These are phyloP conservation scores for Podospora pseudopauciseta DNA, from an alignment of 495 filamentous ascomycete species.

Conservation along the genomic window DNA sequence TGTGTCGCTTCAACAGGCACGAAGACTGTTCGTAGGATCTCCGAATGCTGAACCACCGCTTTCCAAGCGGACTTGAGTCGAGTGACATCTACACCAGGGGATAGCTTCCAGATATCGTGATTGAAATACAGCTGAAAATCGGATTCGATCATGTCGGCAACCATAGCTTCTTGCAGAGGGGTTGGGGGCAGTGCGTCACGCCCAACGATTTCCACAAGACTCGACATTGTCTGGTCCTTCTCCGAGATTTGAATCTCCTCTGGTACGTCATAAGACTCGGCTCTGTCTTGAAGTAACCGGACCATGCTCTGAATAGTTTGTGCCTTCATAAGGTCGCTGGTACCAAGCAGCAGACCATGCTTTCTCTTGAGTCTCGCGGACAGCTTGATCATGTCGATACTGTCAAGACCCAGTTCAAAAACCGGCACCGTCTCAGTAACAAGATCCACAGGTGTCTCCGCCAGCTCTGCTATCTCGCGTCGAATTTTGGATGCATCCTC, in stretches of 20 bases:
- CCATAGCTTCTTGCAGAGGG: slow-evolving; percentile 78
- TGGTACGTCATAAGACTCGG: neutral
- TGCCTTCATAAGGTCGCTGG: slow-evolving; percentile 66
- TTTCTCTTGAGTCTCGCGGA: slow-evolving; percentile 58
- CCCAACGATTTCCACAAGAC: neutral
- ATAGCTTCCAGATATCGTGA: slow-evolving; percentile 61
- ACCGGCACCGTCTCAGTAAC: slow-evolving; percentile 56
- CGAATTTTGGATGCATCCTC: slow-evolving; percentile 47
- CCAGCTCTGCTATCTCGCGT: slow-evolving; percentile 57
- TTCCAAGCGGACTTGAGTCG: slow-evolving; percentile 59
- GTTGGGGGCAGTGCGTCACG: slow-evolving; percentile 51
- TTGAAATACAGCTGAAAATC: slow-evolving; percentile 73
- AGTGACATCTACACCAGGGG: slow-evolving; percentile 44
- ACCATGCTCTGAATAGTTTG: slow-evolving; percentile 50
- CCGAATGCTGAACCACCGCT: slow-evolving; percentile 51
- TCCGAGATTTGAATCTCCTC: slow-evolving; percentile 10
- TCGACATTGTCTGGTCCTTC: slow-evolving; percentile 44
- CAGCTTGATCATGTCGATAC: slow-evolving; percentile 66
- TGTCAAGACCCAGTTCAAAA: slow-evolving; percentile 63
- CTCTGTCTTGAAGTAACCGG: neutral
- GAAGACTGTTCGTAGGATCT: slow-evolving; percentile 75
- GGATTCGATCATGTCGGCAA: slow-evolving; percentile 68
- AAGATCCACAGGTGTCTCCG: slow-evolving; percentile 45
- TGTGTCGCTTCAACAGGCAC: slow-evolving; percentile 55
- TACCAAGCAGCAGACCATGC: slow-evolving; percentile 54